Evolutionary conservation across 495 filamentous ascomycete species (phyloP), one percentile per base, ranked within the genome.

Genomic region (Aspergillus cavernicola): DNA sequence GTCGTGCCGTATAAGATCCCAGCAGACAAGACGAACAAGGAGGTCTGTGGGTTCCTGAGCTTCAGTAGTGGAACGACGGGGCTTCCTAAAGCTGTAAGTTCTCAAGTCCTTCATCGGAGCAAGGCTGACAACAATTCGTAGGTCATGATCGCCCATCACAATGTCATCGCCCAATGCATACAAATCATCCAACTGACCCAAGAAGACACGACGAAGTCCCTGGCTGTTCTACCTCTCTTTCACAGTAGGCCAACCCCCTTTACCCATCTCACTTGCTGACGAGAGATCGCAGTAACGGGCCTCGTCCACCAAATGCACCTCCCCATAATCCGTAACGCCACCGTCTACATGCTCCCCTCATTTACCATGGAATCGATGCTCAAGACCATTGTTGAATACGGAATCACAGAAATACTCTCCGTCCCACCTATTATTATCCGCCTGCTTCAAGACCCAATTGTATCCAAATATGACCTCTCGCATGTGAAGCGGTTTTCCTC

Each of bases 371-470:
- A 77, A 33, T 45, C 50, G 18, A 80, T 88, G 74, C 76, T 86
- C 13, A 55, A 68, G 18, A 76, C 78, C 0, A 70, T 83, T 10
- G 67, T 67, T 31, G 62, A 79, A 44, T 78, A 81, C 58, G 58
- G 76, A 42, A 72, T 88, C 47, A 65, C 58, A 0, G 84, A 88
- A 51, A 58, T 87, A 40, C 76, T 86, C 35, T 74, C 86, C 54
- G 86, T 88, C 4, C 85, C 86, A 6, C 86, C 85, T 0, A 85
- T 88, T 50, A 68, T 87, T 5, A 86, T 89, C 52, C 78, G 85
- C 9, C 69, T 88, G 37, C 78, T 86, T 12, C 78, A 81, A 18
- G 83, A 87, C 52, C 78, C 81, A 2, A 71, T 79, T 19, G 84
- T 88, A 4, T 66, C 79, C n/a, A 63, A 75, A 13, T 88, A 85